Conservation (phyloP, 371 early-diverging fungal species). For the Mortierella sp. region DNA sequence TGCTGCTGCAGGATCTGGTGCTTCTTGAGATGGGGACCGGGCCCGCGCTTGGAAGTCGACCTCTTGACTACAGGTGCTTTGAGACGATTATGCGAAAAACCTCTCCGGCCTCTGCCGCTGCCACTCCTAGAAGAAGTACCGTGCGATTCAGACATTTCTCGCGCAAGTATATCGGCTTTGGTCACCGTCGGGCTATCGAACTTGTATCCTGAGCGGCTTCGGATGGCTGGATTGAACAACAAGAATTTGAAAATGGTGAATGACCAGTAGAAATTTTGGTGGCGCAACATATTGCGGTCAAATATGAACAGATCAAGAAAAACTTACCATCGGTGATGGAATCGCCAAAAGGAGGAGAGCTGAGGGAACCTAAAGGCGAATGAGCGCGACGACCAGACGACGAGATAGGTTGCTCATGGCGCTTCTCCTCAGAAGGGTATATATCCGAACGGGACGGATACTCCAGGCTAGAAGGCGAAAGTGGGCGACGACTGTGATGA, state of each 20-base stretch:
- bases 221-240: no score
- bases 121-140: background rate
- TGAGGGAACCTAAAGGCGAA: background rate
- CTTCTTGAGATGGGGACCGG: constrained; percentile 40
- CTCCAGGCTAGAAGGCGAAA: background rate
- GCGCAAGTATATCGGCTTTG: constrained; percentile 11
- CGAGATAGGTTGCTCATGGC: background rate
- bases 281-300: background rate
- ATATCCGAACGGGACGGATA: background rate
- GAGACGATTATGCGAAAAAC: background rate
- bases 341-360: background rate
- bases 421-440: background rate
- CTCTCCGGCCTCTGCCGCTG: background rate
- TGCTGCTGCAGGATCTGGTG: constrained; percentile 50
- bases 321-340: background rate
- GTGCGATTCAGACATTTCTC: constrained; percentile 6
- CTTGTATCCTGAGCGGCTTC: no score
- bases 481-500: background rate
- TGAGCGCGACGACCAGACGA: background rate
- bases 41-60: constrained; percentile 5
- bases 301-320: background rate
- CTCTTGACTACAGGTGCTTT: constrained; percentile 1
- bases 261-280: no score
- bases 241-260: no score
- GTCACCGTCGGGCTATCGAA: no score